Conservation (phyloP, 2,329 filamentous ascomycete genomes). For the Epichloe gansuensis region DNA sequence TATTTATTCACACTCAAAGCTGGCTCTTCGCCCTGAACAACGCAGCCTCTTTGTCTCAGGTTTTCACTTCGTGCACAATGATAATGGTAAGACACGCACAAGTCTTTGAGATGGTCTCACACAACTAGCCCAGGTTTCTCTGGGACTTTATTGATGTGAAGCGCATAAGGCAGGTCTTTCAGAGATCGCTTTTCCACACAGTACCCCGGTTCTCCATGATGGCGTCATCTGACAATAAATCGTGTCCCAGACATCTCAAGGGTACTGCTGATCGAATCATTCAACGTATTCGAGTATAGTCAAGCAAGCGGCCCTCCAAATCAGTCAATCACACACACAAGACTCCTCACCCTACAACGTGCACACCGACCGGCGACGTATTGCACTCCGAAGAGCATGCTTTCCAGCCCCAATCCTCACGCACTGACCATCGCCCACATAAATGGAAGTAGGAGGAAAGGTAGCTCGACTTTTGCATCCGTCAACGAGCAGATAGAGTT, state of each 20-base stretch:
- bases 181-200: conserved; percentile 1
- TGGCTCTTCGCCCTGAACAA: not conserved
- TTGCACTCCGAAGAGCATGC: not conserved
- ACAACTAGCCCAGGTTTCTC: not conserved
- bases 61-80: not conserved
- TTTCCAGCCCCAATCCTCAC: not conserved
- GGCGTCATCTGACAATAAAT: conserved; percentile 1
- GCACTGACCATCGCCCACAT: not conserved
- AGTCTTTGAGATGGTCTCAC: not conserved
- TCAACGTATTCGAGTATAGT: not conserved
- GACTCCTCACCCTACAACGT: not conserved
- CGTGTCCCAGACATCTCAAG: not conserved
- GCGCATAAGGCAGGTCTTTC: conserved; percentile 1
- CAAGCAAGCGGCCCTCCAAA: not conserved
- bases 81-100: not conserved
- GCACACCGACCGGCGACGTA: not conserved
- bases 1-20: not conserved
- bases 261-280: not conserved
- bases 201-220: conserved; percentile 1
- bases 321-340: not conserved
- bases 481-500: not conserved
- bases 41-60: not conserved
- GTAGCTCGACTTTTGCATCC: not conserved
- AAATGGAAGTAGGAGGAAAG: not conserved
- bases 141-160: not conserved